Evolutionary conservation across 106 monocot genomes (phyloP).

Genomic region (Acorus calamus): DNA sequence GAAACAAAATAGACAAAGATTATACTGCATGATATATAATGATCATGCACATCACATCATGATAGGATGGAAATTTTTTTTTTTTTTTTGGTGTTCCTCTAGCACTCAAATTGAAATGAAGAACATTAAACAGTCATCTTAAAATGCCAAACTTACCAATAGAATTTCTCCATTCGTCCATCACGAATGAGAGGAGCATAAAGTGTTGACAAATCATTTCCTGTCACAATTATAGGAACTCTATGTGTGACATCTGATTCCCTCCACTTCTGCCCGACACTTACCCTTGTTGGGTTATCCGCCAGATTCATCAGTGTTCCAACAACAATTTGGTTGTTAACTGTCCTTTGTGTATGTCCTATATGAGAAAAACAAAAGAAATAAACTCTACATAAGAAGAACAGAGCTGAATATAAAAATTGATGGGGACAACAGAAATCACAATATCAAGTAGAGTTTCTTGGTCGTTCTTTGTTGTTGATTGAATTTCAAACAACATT

Average conservation of each 20-base stretch:
- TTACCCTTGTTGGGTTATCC: slow-evolving; percentile 89
- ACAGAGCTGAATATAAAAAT: background rate
- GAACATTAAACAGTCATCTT: too few species aligned
- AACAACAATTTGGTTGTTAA: slow-evolving; percentile 94
- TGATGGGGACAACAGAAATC: too few species aligned
- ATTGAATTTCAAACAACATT: too few species aligned
- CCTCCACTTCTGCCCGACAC: slow-evolving; percentile 89
- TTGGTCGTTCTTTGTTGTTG: too few species aligned
- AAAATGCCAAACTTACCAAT: slow-evolving; percentile 37
- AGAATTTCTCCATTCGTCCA: slow-evolving; percentile 97
- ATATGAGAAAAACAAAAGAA: background rate
- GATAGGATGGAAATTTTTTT: too few species aligned
- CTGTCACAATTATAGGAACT: slow-evolving; percentile 81
- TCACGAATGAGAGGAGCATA: slow-evolving; percentile 96
- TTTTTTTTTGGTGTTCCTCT: too few species aligned
- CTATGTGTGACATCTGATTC: slow-evolving; percentile 79
- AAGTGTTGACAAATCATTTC: slow-evolving; percentile 86
- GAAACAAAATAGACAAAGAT: too few species aligned
- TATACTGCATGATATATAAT: too few species aligned
- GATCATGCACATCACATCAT: too few species aligned
- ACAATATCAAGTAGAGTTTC: too few species aligned
- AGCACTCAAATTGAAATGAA: too few species aligned
- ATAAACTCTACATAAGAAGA: background rate
- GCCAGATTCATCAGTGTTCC: slow-evolving; percentile 88
- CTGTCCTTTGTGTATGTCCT: slow-evolving; percentile 98